A percentile compares a stretch with the other conserved stretches of the same genome.
Evolutionary conservation across 257 asterid genomes (phyloP).

Genomic region (Fraxinus quadrangulata): DNA sequence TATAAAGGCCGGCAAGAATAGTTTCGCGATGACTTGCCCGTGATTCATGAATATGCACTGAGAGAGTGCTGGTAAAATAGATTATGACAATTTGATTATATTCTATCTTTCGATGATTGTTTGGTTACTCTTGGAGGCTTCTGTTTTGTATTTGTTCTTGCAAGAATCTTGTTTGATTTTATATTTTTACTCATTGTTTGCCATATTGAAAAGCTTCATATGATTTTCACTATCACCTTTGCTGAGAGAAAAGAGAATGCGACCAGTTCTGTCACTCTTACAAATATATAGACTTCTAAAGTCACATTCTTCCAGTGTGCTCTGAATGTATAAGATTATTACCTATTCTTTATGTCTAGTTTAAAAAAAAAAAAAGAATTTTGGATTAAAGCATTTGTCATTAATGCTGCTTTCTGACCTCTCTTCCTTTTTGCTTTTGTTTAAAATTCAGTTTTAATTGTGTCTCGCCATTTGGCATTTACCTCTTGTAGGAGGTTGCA

Average conservation of each 20-base stretch:
- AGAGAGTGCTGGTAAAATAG: neutral
- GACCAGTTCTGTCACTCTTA: constrained; percentile 2
- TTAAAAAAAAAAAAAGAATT: neutral
- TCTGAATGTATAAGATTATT: neutral
- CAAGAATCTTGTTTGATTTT: neutral
- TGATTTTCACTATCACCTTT: neutral
- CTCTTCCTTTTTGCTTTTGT: neutral
- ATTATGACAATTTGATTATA: too few species aligned
- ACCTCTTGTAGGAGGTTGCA: constrained; percentile 59
- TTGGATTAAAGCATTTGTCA: neutral
- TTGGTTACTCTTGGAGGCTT: neutral
- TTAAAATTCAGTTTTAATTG: neutral
- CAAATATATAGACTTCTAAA: neutral
- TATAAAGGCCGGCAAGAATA: neutral
- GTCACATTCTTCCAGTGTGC: neutral
- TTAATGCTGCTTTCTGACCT: neutral
- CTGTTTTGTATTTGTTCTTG: constrained; percentile 1
- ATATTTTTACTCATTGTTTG: neutral
- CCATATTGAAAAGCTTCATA: neutral
- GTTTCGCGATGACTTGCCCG: neutral
- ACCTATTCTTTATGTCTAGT: constrained; percentile 1
- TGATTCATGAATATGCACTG: neutral
- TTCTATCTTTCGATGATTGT: neutral
- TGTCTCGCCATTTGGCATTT: constrained; percentile 6
- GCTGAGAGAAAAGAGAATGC: neutral